Percentiles rank a stretch among this genome's conserved stretches.
Evolutionary conservation across 257 asterid genomes (phyloP).

Genomic region (Euphrasia confusa): DNA sequence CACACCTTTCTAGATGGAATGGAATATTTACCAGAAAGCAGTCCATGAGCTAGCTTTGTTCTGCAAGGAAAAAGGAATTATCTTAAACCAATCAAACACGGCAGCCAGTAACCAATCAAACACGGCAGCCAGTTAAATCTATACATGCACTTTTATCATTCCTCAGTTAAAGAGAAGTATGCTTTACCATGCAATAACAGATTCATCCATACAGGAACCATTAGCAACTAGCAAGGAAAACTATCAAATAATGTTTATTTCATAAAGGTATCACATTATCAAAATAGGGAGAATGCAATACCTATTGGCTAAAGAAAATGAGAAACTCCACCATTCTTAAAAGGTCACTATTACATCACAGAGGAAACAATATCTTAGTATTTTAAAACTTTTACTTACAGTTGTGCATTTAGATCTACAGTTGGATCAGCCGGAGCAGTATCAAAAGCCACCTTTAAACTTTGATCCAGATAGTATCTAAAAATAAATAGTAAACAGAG

Average conservation of each 20-base stretch:
- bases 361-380: background rate
- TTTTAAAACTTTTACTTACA: constrained; percentile 47
- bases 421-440: constrained; percentile 93
- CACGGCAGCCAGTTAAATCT: constrained; percentile 7
- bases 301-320: background rate
- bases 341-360: constrained; percentile 15
- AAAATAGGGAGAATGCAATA: background rate
- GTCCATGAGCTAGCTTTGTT: constrained; percentile 88
- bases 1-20: constrained; percentile 65
- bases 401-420: constrained; percentile 85
- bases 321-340: constrained; percentile 3
- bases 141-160: background rate
- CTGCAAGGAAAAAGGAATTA: constrained; percentile 39
- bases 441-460: constrained; percentile 65
- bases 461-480: constrained; percentile 64
- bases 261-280: background rate
- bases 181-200: constrained; percentile 1
- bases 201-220: background rate
- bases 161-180: background rate
- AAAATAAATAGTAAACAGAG: constrained; percentile 8
- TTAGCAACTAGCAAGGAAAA: background rate
- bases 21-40: constrained; percentile 94
- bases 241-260: background rate
- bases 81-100: constrained; percentile 17
- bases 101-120: constrained; percentile 17